These are phyloP conservation scores for Verticillium alfalfae DNA, from an alignment of 2,329 filamentous ascomycete species.

Conservation along the genomic window DNA sequence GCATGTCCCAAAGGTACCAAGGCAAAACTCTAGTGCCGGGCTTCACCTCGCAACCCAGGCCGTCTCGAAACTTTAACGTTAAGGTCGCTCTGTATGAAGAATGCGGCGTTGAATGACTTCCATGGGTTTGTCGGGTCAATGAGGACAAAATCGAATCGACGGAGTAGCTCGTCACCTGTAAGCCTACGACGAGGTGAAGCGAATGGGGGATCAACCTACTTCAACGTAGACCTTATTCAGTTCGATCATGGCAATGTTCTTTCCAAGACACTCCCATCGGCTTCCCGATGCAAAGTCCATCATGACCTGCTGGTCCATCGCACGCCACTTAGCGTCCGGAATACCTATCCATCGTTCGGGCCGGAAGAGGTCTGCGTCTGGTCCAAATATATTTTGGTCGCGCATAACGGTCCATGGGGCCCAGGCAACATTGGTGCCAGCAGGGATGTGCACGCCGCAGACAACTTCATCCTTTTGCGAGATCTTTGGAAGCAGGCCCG, in stretches of 20 bases:
- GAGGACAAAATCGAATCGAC: conserved; percentile 18
- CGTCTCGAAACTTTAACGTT: conserved; percentile 13
- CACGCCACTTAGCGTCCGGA: conserved; percentile 20
- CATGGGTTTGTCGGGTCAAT: conserved; percentile 20
- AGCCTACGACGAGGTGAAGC: not conserved
- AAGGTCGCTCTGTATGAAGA: conserved; percentile 19
- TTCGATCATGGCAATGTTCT: conserved; percentile 35
- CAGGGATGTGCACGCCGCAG: conserved; percentile 26
- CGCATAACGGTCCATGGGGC: conserved; percentile 29
- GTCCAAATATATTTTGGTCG: conserved; percentile 35
- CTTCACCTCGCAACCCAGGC: not conserved
- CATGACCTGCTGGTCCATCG: conserved; percentile 30
- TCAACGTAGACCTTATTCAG: conserved; percentile 36
- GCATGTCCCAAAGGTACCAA: too few relatives aligned
- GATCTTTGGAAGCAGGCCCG: conserved; percentile 40
- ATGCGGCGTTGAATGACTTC: conserved; percentile 20
- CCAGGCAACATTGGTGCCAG: conserved; percentile 31
- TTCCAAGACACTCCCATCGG: conserved; percentile 37
- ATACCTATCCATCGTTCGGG: conserved; percentile 42
- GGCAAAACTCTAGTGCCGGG: not conserved
- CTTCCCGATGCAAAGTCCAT: conserved; percentile 37
- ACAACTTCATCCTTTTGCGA: conserved; percentile 35
- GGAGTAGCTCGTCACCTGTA: conserved; percentile 13
- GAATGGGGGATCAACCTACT: conserved; percentile 18
- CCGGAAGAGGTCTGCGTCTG: conserved; percentile 35